Conservation (phyloP, 2,329 filamentous ascomycete species). For the Lecanosticta acicola region DNA sequence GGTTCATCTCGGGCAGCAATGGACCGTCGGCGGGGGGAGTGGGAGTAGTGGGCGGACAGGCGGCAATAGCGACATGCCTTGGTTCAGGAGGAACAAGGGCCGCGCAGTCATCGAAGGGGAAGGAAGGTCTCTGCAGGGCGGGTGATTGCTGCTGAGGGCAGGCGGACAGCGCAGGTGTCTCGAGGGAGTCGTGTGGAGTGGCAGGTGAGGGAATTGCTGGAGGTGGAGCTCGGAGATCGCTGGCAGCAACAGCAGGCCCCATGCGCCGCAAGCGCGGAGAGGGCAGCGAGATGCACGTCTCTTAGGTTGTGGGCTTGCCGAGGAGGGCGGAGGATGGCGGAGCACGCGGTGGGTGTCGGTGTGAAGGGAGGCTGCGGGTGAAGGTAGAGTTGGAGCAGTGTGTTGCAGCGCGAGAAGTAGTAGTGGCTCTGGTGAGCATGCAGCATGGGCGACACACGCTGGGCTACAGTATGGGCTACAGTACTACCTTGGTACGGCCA, state of each 20-base stretch:
- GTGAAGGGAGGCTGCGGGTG: not conserved
- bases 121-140: slow-evolving; percentile 8
- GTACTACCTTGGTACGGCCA: too few species aligned
- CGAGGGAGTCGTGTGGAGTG: slow-evolving; percentile 1
- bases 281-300: not conserved
- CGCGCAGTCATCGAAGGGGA: slow-evolving; percentile 9
- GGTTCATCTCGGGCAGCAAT: slow-evolving; percentile 19
- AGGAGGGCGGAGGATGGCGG: too few species aligned
- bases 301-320: not conserved
- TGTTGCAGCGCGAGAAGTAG: not conserved
- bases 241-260: not conserved
- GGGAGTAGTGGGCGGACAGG: slow-evolving; percentile 5
- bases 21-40: slow-evolving; percentile 18
- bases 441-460: too few species aligned
- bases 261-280: not conserved
- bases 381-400: not conserved
- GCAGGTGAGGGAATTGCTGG: slow-evolving; percentile 2
- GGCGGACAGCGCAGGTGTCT: not conserved
- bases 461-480: too few species aligned
- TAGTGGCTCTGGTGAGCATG: not conserved
- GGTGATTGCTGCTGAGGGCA: slow-evolving; percentile 6
- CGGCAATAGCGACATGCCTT: too few species aligned
- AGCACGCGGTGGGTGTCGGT: not conserved
- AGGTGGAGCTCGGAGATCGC: slow-evolving; percentile 1
- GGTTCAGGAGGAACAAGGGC: slow-evolving; percentile 14